Base-by-base conservation (phyloP, 2,329 filamentous ascomycete genomes). In the Fusarium bulbicola region DNA sequence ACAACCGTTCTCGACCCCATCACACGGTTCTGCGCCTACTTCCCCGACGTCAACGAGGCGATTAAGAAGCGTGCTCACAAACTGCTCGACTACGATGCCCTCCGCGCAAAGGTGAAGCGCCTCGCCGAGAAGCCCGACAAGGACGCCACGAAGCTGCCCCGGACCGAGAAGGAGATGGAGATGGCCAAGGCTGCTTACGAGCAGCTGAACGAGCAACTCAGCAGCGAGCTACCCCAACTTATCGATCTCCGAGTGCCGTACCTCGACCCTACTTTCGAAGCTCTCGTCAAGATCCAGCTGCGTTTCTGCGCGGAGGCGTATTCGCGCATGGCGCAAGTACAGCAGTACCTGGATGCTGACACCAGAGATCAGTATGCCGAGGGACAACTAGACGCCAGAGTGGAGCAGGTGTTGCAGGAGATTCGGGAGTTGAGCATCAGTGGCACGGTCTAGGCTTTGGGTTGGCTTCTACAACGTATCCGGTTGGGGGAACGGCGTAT, bases 1-100 rank as follows among this genome's bases (percentile, higher is more conserved):
- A 93, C 93, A 47, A 98, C 96, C 11, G 96, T 99, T 34, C 89
- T 99, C 53, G 96, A 99, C 77, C 96, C 96, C 46, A 99, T 99
- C 81, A 92, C 92, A 73, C 91, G 95, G 74, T 99, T 98, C 86
- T 98, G 95, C 85, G 94, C 94, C 76, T 99, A 99, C 86, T 99
- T 99, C 83, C 95, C 96, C 39, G 96, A 99, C 82, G 95, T 99
- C 80, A 99, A 99, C 84, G 95, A 98, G 85, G 98, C 95, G 84
- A 98, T 99, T 84, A 99, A 98, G 86, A 99, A 99, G 86, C 94
- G 97, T 79, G 93, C 97, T 79, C 93, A 99, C 89, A 99, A 99
- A 84, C 92, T 98, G 64, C 93, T 98, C 76, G 97, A 99, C 85
- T 99, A 99, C 86, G 96, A 99, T 82, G 91, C 95, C 24, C 92